Evolutionary conservation across 2,329 filamentous ascomycete genomes (phyloP), one percentile per base, ranked within the genome.

Genomic region (Colletotrichum sp.): DNA sequence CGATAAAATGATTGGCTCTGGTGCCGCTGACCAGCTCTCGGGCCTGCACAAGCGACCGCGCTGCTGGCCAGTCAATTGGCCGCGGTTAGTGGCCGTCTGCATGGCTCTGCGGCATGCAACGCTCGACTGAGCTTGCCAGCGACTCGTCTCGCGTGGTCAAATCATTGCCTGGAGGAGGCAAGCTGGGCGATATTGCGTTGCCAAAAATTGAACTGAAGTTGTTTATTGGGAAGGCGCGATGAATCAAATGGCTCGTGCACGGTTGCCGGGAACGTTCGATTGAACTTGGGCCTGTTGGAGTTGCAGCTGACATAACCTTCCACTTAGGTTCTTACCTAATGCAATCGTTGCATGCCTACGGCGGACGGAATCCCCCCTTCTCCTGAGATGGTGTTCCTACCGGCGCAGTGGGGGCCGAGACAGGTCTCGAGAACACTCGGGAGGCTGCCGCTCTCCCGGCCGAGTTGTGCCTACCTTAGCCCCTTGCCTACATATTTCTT

Each of bases 21-120:
- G 74, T 76, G 74, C 64, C 76, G 76, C 76, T 74, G 65, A 52
- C 74, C 74, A 76, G 52, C 61, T 76, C 65, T 66, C 64, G 52
- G 74, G 71, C 74, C 71, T 76, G 74, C 71, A 66, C 59, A 70
- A 56, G 65, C 64, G 65, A 71, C 64, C 71, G 28, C 64, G 24
- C 43, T 38, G 65, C 71, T 73, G 71, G 59, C 74, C 74, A 71
- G 73, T 76, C 74, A 76, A 74, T 34, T 55, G 74, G 71, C 52
- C 58, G 71, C 66, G 71, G 65, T 74, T 74, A 30, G 30, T 56
- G 64, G 58, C 69, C 65, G 38, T 34, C 36, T 21, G 32, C 16
- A 73, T 26, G 56, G 63, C 69, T 68, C 16, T 64, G 56, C 63
- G 43, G 69, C n/a, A 32, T 62, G 58, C 28, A 58, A 63, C 5